These are phyloP conservation scores for Drosera capensis DNA, from an alignment of 148 eudicot genomes.

Conservation along the genomic window DNA sequence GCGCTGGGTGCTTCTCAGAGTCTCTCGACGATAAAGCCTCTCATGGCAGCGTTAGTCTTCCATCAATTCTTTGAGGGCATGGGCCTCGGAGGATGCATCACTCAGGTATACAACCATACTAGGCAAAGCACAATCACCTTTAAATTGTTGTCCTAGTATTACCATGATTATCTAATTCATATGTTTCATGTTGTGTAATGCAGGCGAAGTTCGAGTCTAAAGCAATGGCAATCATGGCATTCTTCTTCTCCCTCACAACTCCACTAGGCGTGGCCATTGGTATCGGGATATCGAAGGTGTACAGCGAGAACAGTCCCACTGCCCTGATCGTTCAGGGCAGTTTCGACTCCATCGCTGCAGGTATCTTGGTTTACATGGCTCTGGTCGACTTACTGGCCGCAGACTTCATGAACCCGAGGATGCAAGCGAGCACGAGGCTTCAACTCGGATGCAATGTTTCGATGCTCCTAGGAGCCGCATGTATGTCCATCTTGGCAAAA, in stretches of 20 bases:
- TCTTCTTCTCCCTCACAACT: constrained; percentile 52
- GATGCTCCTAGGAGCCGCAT: constrained; percentile 48
- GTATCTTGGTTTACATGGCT: constrained; percentile 66
- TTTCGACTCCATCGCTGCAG: constrained; percentile 45
- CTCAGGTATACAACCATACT: constrained; percentile 34
- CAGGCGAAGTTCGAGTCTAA: constrained; percentile 46
- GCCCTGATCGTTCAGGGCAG: constrained; percentile 48
- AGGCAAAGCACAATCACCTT: background rate
- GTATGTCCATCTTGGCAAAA: constrained; percentile 55
- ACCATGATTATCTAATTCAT: background rate
- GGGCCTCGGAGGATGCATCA: constrained; percentile 84
- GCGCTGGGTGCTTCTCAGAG: constrained; percentile 58
- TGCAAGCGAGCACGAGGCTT: constrained; percentile 38
- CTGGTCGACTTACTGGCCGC: constrained; percentile 60
- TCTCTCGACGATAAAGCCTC: constrained; percentile 43
- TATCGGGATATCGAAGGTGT: constrained; percentile 29
- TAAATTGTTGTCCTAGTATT: background rate
- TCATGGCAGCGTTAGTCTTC: constrained; percentile 55
- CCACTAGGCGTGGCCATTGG: constrained; percentile 51
- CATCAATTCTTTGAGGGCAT: constrained; percentile 91
- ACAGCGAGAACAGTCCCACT: constrained; percentile 25
- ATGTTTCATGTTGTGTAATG: background rate
- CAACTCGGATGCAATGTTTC: constrained; percentile 42
- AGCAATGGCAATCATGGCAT: constrained; percentile 34
- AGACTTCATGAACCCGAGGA: constrained; percentile 57